A percentile compares a stretch with the other conserved stretches of the same genome.
phyloP scores from a whole-genome alignment of 75 land plant species.

The Azolla pinnata region DNA sequence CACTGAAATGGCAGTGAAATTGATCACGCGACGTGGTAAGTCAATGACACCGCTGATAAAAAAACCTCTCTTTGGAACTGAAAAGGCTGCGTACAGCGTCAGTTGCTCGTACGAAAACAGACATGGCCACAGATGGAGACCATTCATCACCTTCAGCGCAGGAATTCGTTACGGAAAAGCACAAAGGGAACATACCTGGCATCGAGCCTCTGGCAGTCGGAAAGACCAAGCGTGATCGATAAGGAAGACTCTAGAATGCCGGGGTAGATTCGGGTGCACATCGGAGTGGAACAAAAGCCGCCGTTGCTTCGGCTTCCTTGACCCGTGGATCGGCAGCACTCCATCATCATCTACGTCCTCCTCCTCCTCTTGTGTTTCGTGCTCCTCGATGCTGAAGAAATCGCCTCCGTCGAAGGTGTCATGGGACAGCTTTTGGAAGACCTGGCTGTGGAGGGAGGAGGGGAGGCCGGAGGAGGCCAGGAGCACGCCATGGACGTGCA shows the following conservation, averaged over 20 bases:
- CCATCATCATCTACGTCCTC: slow-evolving; percentile 55
- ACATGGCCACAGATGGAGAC: no score
- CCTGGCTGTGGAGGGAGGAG: slow-evolving; percentile 38
- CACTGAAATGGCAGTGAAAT: background rate
- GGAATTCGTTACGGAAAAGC: no score
- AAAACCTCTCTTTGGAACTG: no score
- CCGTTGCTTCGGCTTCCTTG: no score
- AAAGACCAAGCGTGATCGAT: slow-evolving; percentile 98
- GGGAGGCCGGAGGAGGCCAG: slow-evolving; percentile 80
- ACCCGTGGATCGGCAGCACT: no score
- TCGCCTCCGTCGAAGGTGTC: slow-evolving; percentile 79
- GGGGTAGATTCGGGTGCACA: slow-evolving; percentile 23
- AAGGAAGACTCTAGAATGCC: slow-evolving; percentile 62
- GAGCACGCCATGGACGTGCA: slow-evolving; percentile 57
- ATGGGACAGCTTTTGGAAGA: slow-evolving; percentile 56
- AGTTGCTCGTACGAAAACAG: no score
- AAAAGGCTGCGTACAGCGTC: no score
- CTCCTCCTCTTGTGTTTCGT: no score
- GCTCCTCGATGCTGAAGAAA: slow-evolving; percentile 64
- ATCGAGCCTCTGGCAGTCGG: slow-evolving; percentile 74
- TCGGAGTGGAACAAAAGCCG: slow-evolving; percentile 48
- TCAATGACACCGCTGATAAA: no score
- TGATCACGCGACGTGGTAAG: background rate
- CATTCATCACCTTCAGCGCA: no score
- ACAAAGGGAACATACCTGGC: no score